Evolutionary conservation across 192 early-diverging fungal genomes (phyloP), one percentile per base, ranked within the genome.

Genomic region (Haplosporangium gracile): DNA sequence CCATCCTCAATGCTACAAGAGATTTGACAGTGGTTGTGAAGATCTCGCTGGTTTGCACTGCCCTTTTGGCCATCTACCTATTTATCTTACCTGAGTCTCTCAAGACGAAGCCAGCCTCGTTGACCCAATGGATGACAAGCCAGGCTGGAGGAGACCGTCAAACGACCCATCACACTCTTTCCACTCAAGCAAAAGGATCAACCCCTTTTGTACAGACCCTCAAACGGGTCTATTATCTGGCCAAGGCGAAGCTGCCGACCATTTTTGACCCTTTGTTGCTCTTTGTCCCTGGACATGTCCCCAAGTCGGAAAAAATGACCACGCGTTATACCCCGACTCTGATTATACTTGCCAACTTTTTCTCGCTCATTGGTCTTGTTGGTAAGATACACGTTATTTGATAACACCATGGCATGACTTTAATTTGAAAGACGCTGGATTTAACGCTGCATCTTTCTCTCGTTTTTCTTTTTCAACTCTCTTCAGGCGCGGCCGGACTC

Each of bases 11-110:
- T 13, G 42, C 36, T 0, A 75, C 73, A 1, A 74, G 68, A 2
- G 68, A 71, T 55, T 18, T 76, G 18, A 70, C 45, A n/a, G 15
- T 51, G 1, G 38, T 71, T 0, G 65, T 75, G 49, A 32, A 53
- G 55, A 57, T 76, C 29, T 53, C 18, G n/a, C 42, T 75, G 15
- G 29, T 68, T 9, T 26, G 8, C 5, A 57, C 49, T 32, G 9
- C 34, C 8, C 13, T 55, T 32, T 24, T 81, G 3, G 40, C 39
- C 16, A 24, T 74, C 10, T 75, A 29, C 68, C 18, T 81, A 10
- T 38, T 55, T 11, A 2, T 55, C n/a, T 26, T 75, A 0, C 80
- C 80, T 11, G 80, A 81, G 22, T 81, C 80, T 4, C 47, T 80
- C 16, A 40, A 72, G 26, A 40, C 71, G 8, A 70, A 40, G 24